These are phyloP conservation scores for Colletotrichum sp. DNA, from an alignment of 2,329 filamentous ascomycete species.

Conservation along the genomic window DNA sequence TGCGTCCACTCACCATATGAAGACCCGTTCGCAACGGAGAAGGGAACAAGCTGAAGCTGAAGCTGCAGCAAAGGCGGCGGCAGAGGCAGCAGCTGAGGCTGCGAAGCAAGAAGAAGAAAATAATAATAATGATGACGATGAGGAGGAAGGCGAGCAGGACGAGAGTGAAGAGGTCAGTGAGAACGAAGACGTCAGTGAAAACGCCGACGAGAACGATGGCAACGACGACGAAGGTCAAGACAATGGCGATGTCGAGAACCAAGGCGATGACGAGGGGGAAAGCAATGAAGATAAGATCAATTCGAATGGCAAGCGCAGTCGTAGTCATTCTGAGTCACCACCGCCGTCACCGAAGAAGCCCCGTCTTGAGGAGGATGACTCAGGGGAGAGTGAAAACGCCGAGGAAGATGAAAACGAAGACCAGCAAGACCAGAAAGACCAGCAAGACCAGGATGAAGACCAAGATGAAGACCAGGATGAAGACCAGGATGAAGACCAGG, in stretches of 20 bases:
- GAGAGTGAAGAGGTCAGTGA: neutral
- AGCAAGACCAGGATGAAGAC: neutral
- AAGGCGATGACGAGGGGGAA: neutral
- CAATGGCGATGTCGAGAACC: neutral
- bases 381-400: neutral
- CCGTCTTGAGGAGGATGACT: neutral
- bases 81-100: neutral
- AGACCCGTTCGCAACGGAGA: neutral
- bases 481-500: neutral
- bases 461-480: neutral
- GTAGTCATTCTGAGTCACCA: neutral
- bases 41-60: neutral
- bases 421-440: neutral
- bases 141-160: neutral
- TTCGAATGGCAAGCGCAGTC: neutral
- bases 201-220: neutral
- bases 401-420: neutral
- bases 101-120: neutral
- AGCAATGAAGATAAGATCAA: neutral
- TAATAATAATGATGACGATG: fast-evolving
- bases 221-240: neutral
- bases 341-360: neutral
- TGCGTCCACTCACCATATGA: neutral
- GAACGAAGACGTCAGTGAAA: neutral
- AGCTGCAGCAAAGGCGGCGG: neutral